Evolutionary conservation across 2,329 filamentous ascomycete genomes (phyloP), one percentile per base, ranked within the genome.

Genomic region (Phyllosticta paracitricarpa): DNA sequence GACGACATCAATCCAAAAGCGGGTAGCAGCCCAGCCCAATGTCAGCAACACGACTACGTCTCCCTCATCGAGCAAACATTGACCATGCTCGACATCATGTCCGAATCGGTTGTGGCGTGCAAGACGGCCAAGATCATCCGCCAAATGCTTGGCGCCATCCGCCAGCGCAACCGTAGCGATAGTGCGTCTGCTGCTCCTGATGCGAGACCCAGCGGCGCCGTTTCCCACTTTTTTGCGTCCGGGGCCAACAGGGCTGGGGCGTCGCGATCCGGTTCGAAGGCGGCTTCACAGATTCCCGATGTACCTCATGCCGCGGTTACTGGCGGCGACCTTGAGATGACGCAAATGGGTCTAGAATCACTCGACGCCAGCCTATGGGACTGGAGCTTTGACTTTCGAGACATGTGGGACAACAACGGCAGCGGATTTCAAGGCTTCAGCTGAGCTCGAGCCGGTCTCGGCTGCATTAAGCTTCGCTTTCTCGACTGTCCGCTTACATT

Each of bases 51-150:
- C 52, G 53, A 62, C 33, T 59, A 61, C 54, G 53, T 66, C 26
- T 53, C 53, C 4, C 55, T 61, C 14, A 70, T 76, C 33, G 70
- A 76, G 61, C 74, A 73, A 65, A 70, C 74, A 0, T 68, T 77
- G 10, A 68, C 73, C 53, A 72, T 76, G 17, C 67, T 77, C 5
- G 73, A 76, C 63, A 70, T 73, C 4, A 77, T 77, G 74, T 72
- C 76, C 48, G 75, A 77, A 58, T 74, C 70, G 3, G 66, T 73
- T 51, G 74, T 77, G 14, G 74, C 75, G 1, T 68, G 69, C 17
- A 76, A 74, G 55, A 75, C 73, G 2, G 73, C 72, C 3, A 55
- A 54, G n/a, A 58, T 66, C 28, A 51, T 64, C 3, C 64, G 63
- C 10, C 54, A 62, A 19, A 61, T 59, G 55, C 59, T 60, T 33